These are phyloP conservation scores for Auricularia sp. DNA, from an alignment of 768 basidiomycete species.

Conservation along the genomic window DNA sequence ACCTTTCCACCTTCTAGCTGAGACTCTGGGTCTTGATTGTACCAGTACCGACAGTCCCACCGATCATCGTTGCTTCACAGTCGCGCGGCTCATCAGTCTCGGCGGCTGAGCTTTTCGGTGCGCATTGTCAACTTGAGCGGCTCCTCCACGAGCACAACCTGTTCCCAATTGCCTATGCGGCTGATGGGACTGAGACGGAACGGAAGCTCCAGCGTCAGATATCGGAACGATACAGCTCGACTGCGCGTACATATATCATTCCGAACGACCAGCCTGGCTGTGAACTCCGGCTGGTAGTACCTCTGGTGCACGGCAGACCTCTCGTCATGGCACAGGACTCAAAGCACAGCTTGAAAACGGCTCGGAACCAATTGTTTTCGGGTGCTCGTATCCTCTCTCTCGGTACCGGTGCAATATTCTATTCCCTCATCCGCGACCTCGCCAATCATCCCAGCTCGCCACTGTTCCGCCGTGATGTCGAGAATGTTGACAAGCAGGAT, in stretches of 20 bases:
- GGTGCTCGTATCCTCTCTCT: conserved; percentile 21
- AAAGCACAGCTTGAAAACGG: conserved; percentile 27
- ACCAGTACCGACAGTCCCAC: conserved; percentile 22
- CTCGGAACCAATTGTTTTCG: conserved; percentile 24
- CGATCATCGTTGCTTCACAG: conserved; percentile 24
- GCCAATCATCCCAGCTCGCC: conserved; percentile 9
- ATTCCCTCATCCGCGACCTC: conserved; percentile 11
- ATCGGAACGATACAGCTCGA: background rate
- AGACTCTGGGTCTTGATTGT: conserved; percentile 24
- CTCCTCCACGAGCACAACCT: conserved; percentile 8
- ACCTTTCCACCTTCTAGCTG: conserved; percentile 14
- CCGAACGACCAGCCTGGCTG: background rate
- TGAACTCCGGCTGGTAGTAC: conserved; percentile 6
- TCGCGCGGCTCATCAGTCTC: background rate
- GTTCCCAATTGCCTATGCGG: conserved; percentile 23
- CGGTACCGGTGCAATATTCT: conserved; percentile 14
- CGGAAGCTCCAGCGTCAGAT: conserved; percentile 17
- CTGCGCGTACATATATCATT: background rate
- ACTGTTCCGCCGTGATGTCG: conserved; percentile 24
- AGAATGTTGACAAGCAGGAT: conserved; percentile 34
- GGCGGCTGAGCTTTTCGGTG: background rate
- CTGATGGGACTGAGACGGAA: conserved; percentile 26
- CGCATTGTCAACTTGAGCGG: background rate
- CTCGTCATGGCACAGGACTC: conserved; percentile 27
- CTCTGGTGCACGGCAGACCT: conserved; percentile 11